These are phyloP conservation scores for Raphidocelis subcapitata DNA, from an alignment of 139 green algal species.

Conservation along the genomic window DNA sequence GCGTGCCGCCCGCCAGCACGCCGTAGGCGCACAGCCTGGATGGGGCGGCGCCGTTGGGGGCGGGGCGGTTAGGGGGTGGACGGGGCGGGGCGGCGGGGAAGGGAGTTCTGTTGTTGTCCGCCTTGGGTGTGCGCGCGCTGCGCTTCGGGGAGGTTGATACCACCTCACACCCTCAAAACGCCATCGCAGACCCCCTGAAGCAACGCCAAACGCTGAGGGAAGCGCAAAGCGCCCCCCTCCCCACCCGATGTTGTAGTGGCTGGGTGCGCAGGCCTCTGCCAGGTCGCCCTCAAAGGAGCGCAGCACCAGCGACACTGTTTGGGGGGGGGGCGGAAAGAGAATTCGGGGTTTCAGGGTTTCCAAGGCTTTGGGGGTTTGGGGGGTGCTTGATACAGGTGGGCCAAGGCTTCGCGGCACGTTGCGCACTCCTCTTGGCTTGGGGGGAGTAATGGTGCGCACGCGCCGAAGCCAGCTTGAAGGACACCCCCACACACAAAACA, in stretches of 20 bases:
- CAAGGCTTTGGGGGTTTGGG: background rate
- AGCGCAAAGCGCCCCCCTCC: background rate
- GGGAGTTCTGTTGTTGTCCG: background rate
- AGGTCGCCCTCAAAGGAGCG: constrained; percentile 46
- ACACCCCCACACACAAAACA: background rate
- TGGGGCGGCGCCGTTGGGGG: too few relatives aligned
- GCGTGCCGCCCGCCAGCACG: constrained; percentile 59
- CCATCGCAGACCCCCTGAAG: too few relatives aligned
- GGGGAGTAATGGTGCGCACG: too few relatives aligned
- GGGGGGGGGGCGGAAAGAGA: too few relatives aligned
- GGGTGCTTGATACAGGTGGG: constrained; percentile 10
- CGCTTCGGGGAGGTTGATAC: background rate
- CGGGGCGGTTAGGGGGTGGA: too few relatives aligned
- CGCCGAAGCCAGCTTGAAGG: too few relatives aligned
- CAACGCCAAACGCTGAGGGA: too few relatives aligned
- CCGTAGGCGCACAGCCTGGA: constrained; percentile 40
- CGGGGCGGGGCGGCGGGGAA: background rate
- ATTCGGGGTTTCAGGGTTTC: background rate
- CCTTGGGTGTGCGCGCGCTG: background rate
- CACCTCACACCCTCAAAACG: background rate
- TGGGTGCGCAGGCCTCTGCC: constrained; percentile 61
- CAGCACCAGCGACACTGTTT: constrained; percentile 4
- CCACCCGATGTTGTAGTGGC: constrained; percentile 68
- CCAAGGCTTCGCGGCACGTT: too few relatives aligned
- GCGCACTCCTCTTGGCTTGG: too few relatives aligned